Evolutionary conservation across 139 green algal species (phyloP), one percentile per base, ranked within the genome.

Genomic region (Chlamydomonas sp.): DNA sequence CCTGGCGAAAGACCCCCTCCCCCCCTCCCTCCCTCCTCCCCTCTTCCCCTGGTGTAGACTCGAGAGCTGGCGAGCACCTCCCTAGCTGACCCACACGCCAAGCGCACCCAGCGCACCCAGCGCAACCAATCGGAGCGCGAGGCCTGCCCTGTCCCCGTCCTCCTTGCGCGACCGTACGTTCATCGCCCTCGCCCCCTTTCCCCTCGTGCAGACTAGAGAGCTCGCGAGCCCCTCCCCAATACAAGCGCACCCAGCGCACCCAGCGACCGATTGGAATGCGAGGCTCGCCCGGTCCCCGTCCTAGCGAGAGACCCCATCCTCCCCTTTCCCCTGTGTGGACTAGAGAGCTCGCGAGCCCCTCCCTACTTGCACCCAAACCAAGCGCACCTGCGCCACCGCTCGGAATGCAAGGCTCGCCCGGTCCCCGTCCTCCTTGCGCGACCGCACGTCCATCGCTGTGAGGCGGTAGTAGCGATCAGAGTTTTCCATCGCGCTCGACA

Each of bases 381-480:
- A 26, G 16, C 26, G 20, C 6, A 67, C 28, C 54, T 72, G 43
- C 33, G 71, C 66, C 31, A 82, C 76, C 16, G 38, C 50, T 38
- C 71, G 71, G 71, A 82, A 82, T 1, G 76, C 76, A n/a, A 64
- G 35, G 2, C 71, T 60, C 1, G 76, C 76, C 4, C 36, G 62
- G 1, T 65, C 47, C 2, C 71, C 76, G 6, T 73, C 54, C 1
- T 26, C 35, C 26, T 47, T 38, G 13, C 31, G 29, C 28, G 26
- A 65, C 47, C 38, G 26, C 59, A 78, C 16, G 48, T 71, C 76
- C 37, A 69, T 67, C 29, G 75, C 47, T 24, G 74, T 69, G 22
- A 75, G 63, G 34, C 76, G 76, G 50, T 81, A 81, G 49, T 81
- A 81, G 34, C 75, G 1, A 59, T 81, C 75, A 0, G 75, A 49